Evolutionary conservation across 1,284 basidiomycete species (phyloP).

Genomic region (Trametes sp.): DNA sequence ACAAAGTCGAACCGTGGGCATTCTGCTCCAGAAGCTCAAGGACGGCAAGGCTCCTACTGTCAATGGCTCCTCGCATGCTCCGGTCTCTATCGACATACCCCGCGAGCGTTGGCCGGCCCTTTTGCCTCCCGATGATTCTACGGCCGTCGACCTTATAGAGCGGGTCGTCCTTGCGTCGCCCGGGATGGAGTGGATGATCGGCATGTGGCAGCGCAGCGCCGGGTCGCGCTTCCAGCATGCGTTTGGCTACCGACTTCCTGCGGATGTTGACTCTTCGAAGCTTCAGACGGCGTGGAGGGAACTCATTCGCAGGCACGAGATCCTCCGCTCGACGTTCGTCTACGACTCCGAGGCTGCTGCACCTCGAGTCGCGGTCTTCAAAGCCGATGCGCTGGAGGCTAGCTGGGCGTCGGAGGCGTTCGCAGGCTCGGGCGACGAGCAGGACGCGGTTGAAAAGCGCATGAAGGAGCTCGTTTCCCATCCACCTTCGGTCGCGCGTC

Average conservation of each 20-base stretch:
- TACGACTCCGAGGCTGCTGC: slow-evolving; percentile 37
- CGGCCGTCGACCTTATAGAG: slow-evolving; percentile 30
- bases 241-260: slow-evolving; percentile 50
- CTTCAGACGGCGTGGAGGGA: slow-evolving; percentile 48
- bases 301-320: slow-evolving; percentile 47
- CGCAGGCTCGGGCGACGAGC: slow-evolving; percentile 21
- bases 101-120: slow-evolving; percentile 25
- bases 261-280: slow-evolving; percentile 39
- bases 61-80: not conserved
- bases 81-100: slow-evolving; percentile 19
- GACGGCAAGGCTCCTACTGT: not conserved
- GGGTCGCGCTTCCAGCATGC: slow-evolving; percentile 53
- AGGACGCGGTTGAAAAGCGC: slow-evolving; percentile 36
- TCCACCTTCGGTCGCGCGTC: slow-evolving; percentile 44
- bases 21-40: slow-evolving; percentile 41
- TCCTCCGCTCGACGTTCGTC: slow-evolving; percentile 54
- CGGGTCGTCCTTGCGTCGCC: slow-evolving; percentile 34
- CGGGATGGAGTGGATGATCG: slow-evolving; percentile 53
- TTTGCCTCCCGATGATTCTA: slow-evolving; percentile 25
- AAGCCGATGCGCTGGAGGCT: slow-evolving; percentile 32
- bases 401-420: slow-evolving; percentile 35
- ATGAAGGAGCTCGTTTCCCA: slow-evolving; percentile 46
- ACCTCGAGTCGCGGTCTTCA: slow-evolving; percentile 50
- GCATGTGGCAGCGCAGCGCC: slow-evolving; percentile 54
- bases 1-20: slow-evolving; percentile 47